Percentiles rank a stretch among this genome's conserved stretches.
Evolutionary conservation across 495 filamentous ascomycete genomes (phyloP).

Genomic region (Jackrogersella multiformis): DNA sequence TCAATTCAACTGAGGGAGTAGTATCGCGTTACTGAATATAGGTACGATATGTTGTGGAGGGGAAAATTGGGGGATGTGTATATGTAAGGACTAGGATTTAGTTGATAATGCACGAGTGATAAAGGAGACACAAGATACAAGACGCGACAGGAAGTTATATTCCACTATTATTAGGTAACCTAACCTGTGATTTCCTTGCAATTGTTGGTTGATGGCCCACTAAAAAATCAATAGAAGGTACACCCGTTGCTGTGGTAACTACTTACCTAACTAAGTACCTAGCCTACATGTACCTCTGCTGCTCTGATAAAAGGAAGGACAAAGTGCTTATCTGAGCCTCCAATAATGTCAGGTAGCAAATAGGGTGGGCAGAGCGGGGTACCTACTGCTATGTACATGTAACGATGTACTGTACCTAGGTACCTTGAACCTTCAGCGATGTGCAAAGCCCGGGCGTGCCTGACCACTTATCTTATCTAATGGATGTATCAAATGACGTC

Average conservation of each 20-base stretch:
- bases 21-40: neutral
- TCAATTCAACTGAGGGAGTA: neutral
- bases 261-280: no score
- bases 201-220: slow-evolving; percentile 11
- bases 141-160: slow-evolving; percentile 28
- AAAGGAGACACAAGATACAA: slow-evolving; percentile 18
- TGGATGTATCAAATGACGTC: slow-evolving; percentile 38
- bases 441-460: slow-evolving; percentile 10
- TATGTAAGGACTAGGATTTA: slow-evolving; percentile 9
- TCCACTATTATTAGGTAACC: no score
- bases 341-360: no score
- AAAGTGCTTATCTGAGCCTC: neutral
- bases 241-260: slow-evolving; percentile 27
- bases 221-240: slow-evolving; percentile 38
- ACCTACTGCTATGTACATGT: no score
- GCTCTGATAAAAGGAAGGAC: neutral
- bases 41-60: neutral
- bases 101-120: slow-evolving; percentile 4
- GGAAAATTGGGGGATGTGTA: slow-evolving; percentile 19
- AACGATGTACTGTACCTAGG: no score
- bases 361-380: no score
- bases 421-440: no score
- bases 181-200: slow-evolving; percentile 4
- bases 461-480: slow-evolving; percentile 10
- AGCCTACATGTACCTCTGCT: no score